Evolutionary conservation across 2,329 filamentous ascomycete species (phyloP).

Genomic region (Huntiella decipiens): DNA sequence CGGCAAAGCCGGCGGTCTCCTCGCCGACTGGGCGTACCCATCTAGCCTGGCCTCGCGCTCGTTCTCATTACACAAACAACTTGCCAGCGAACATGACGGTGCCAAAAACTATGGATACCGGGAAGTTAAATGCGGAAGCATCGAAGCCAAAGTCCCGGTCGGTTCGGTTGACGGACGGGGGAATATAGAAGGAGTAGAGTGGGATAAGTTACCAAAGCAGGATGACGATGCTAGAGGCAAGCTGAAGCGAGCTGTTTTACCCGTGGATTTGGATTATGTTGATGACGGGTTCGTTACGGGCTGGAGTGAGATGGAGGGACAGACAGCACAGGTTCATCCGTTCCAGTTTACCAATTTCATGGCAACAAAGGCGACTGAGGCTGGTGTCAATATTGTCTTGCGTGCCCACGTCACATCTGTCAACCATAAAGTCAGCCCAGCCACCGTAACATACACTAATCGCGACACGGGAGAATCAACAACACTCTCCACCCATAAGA

Average conservation of each 20-base stretch:
- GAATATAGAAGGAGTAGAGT: neutral
- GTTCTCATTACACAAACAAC: conserved; percentile 62
- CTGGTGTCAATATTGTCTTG: conserved; percentile 47
- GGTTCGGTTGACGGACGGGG: neutral
- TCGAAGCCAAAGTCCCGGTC: conserved; percentile 22
- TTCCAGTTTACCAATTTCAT: conserved; percentile 78
- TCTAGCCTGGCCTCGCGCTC: conserved; percentile 66
- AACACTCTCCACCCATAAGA: conserved; percentile 30
- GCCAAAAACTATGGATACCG: conserved; percentile 73
- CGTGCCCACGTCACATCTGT: conserved; percentile 44
- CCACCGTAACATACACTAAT: conserved; percentile 40
- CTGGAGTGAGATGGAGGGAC: conserved; percentile 68
- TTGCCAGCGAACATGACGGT: conserved; percentile 71
- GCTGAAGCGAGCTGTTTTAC: conserved; percentile 41
- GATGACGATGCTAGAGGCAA: conserved; percentile 27
- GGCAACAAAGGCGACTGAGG: conserved; percentile 52
- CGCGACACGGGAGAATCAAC: conserved; percentile 21
- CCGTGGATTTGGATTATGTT: conserved; percentile 71
- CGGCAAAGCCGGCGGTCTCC: conserved; percentile 80
- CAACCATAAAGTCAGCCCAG: conserved; percentile 14
- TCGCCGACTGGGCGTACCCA: conserved; percentile 86
- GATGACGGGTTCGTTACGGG: conserved; percentile 42
- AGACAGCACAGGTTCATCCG: conserved; percentile 88
- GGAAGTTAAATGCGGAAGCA: conserved; percentile 50
- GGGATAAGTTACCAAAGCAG: conserved; percentile 40